Base-by-base conservation (phyloP, 768 basidiomycete species). In the Russula sp. region DNA sequence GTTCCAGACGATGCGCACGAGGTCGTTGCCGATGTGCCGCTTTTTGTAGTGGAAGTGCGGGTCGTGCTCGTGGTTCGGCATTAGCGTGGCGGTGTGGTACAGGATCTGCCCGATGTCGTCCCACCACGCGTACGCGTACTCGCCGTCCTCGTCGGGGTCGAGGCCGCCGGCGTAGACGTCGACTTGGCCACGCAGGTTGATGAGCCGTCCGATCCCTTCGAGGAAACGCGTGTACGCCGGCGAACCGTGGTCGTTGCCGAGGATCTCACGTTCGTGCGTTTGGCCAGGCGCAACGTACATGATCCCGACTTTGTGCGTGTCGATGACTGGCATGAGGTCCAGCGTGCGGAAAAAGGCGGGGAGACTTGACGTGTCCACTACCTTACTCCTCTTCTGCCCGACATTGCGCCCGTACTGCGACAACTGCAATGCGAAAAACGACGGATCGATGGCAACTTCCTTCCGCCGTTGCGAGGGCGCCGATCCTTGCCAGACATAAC, bases 71-170 rank as follows among this genome's bases (percentile, higher is more conserved):
- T 77, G 78, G 57, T 85, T 88, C 4, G 97, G 97, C 96, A 98
- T 98, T 78, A 99, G 86, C 2, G 97, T 98, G 9, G 96, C 90
- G 3, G 93, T 88, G 73, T 98, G 97, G 72, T 90, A 99, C 57
- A 98, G 80, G 63, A 97, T 84, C 71, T 98, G 95, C 5, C 89
- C 86, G 53, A 98, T 94, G 69, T 98, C 94, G 72, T 98, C 94
- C 92, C 95, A 97, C 95, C 96, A 99, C 0, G 95, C 93, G 70
- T 98, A 98, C 0, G 96, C 92, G 70, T 95, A 97, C 73, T 94
- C 90, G 14, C 97, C 97, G 69, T 99, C 94, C 68, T 89, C 84
- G 63, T 93, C 90, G 8, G 92, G 85, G 69, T 93, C 88, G 29
- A 98, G 79, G 4, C 93, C 92, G 8, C 95, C 97, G 2, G 90